Percentiles rank a stretch among this genome's conserved stretches.
phyloP scores from a whole-genome alignment of 78 protist genomes.

The Tieghemostelium lacteum region DNA sequence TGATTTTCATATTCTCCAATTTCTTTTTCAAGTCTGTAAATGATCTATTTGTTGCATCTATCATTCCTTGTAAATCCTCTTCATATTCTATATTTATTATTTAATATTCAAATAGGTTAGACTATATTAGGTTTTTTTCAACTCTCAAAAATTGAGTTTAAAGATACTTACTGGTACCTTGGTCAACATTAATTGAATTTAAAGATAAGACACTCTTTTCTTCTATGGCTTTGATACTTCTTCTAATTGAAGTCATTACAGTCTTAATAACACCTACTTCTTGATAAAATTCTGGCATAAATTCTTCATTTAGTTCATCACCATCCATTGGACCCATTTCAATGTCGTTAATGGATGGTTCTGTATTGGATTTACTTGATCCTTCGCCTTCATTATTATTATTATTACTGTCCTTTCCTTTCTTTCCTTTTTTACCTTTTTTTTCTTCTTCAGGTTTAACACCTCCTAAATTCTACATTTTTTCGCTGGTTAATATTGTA shows the following conservation, averaged over 20 bases:
- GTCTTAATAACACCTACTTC: conserved; percentile 74
- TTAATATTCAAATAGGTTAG: background rate
- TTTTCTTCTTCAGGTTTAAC: conserved; percentile 37
- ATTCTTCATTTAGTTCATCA: conserved; percentile 47
- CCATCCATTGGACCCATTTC: conserved; percentile 51
- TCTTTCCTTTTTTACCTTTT: conserved; percentile 52
- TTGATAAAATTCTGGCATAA: conserved; percentile 81
- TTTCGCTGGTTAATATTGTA: background rate
- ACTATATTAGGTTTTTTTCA: too few species aligned
- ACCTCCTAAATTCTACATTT: conserved; percentile 44
- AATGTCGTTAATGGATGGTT: conserved; percentile 23
- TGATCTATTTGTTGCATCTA: conserved; percentile 77
- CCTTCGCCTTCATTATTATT: conserved; percentile 10
- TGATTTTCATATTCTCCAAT: conserved; percentile 73
- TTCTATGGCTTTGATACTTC: conserved; percentile 73
- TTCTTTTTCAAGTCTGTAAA: conserved; percentile 67
- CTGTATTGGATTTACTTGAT: background rate
- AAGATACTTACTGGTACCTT: conserved; percentile 72
- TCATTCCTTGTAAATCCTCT: conserved; percentile 74
- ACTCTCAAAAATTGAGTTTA: background rate
- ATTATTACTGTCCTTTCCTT: conserved; percentile 45
- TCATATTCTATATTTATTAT: conserved; percentile 34
- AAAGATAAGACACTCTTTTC: conserved; percentile 62
- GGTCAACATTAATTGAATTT: conserved; percentile 78
- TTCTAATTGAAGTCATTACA: conserved; percentile 63